Evolutionary conservation across 1,139 yeast genomes (phyloP), one percentile per base, ranked within the genome.

Genomic region (Yamadazyma diddensiae): DNA sequence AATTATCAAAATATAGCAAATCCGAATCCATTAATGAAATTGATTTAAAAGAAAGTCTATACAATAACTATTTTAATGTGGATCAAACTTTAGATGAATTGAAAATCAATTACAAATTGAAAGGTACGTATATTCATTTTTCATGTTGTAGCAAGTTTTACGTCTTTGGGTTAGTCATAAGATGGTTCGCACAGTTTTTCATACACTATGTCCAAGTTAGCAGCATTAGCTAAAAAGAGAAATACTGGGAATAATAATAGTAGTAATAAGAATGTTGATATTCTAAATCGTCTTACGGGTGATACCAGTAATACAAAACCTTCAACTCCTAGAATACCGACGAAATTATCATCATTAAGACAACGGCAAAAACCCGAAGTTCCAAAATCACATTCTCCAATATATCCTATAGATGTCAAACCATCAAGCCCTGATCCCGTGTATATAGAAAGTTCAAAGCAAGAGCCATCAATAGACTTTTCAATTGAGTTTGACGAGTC

Each of bases 1-100:
- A 52, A 35, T 45, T 73, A 26, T 50, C 45, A 15, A 54, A 55
- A 13, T 72, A 67, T 47, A 65, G 65, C 38, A 59, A 31, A 14
- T 16, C 26, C 3, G 15, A 62, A n/a, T 66, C 65, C 6, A 66
- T 78, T 32, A 62, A 68, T 5, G 83, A 78, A 17, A 48, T 61
- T 9, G 76, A 71, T 29, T 57, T 83, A 38, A 74, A 78, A 44
- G 83, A 79, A 41, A 64, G 79, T 0, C 62, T 84, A 10, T 80
- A 79, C 67, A 66, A 64, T 45, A 75, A 77, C 47, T 79, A 79
- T 51, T 75, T 75, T 49, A 79, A 77, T 30, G 46, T 78, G 6
- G 75, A 69, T 3, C 67, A 70, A n/a, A 55, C 86, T 0, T 48
- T 78, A 9, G 64, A 57, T 23, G 82, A 78, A 41, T 52, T 83